Base-by-base conservation (phyloP, 257 asterid genomes). In the Solanum microdontum region DNA sequence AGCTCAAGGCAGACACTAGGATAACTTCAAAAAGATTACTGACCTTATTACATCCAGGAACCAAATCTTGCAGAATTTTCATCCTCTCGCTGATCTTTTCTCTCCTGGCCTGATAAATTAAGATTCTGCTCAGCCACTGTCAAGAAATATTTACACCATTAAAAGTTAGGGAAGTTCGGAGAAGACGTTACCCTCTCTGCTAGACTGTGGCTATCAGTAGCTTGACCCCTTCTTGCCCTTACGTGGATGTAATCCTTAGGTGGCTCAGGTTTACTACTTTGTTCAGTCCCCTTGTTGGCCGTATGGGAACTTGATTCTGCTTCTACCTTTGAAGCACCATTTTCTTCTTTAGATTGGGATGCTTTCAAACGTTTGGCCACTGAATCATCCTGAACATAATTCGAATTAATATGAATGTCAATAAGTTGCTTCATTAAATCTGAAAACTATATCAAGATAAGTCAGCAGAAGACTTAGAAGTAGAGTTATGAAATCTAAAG, bases 141-240 rank as follows among this genome's bases (percentile, higher is more conserved):
- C 68, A 82, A 82, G 17, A 48, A 17, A n/a, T 28, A 7, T 12
- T 70, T 8, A 8, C 34, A 26, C 13, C 4, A 11, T 17, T 48
- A 12, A 76, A 70, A 84, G 83, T 89, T 86, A 58, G 9, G 21
- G 33, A 86, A 36, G 83, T 60, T 72, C 24, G 5, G 76, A n/a
- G 58, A 68, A 64, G 62, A 48, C 60, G 30, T 87, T 90, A 96
- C 99, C 90, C 99, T 92, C 91, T 96, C 99, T 39, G 99, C 98
- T 86, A 96, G 87, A 91, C 98, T 95, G 90, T 95, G 99, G 92
- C 99, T 95, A 91, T 96, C 99, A 15, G 98, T 96, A 34, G 99
- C 99, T 91, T 96, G 98, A 32, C 99, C 99, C 92, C 99, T 92
- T 91, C 98, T 93, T 24, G 98, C 99, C 90, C 99, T 92, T 87